Conservation (phyloP, 2,329 filamentous ascomycete species). For the Helotiales sp. region DNA sequence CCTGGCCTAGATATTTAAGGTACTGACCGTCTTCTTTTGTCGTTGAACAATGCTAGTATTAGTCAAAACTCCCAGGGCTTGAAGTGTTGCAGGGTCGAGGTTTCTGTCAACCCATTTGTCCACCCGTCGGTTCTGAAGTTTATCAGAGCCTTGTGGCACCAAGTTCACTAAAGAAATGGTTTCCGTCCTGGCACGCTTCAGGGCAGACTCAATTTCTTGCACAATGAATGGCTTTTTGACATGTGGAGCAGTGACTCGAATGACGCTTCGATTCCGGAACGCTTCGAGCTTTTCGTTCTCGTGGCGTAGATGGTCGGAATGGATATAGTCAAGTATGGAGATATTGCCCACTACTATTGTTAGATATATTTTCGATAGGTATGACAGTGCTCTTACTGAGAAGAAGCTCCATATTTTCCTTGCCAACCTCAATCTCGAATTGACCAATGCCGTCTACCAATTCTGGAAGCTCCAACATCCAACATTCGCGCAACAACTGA, state of each 20-base stretch:
- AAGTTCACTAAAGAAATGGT: slow-evolving; percentile 31
- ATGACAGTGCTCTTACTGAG: slow-evolving; percentile 34
- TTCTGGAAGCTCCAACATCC: slow-evolving; percentile 40
- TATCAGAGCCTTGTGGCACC: slow-evolving; percentile 3
- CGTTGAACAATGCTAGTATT: slow-evolving; percentile 33
- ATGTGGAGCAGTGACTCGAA: slow-evolving; percentile 39
- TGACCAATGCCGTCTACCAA: slow-evolving; percentile 40
- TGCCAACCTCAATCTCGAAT: slow-evolving; percentile 38
- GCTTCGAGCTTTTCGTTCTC: slow-evolving; percentile 39
- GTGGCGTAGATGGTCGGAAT: slow-evolving; percentile 27
- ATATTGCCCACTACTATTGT: slow-evolving; percentile 27
- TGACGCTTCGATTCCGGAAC: slow-evolving; percentile 33
- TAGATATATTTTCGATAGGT: not conserved
- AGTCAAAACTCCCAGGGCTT: slow-evolving; percentile 37
- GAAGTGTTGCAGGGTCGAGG: slow-evolving; percentile 27
- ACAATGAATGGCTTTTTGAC: slow-evolving; percentile 35
- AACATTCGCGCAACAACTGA: slow-evolving; percentile 40
- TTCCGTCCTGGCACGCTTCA: slow-evolving; percentile 30
- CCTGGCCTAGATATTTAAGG: not conserved
- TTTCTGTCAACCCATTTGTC: slow-evolving; percentile 11
- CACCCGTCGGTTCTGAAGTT: not conserved
- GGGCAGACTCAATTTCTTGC: slow-evolving; percentile 29
- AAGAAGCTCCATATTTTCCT: slow-evolving; percentile 38
- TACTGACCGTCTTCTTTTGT: slow-evolving; percentile 17
- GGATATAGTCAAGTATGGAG: slow-evolving; percentile 36